A percentile compares a stretch with the other conserved stretches of the same genome.
Conservation (phyloP, 495 filamentous ascomycete species). For the Letharia columbiana region DNA sequence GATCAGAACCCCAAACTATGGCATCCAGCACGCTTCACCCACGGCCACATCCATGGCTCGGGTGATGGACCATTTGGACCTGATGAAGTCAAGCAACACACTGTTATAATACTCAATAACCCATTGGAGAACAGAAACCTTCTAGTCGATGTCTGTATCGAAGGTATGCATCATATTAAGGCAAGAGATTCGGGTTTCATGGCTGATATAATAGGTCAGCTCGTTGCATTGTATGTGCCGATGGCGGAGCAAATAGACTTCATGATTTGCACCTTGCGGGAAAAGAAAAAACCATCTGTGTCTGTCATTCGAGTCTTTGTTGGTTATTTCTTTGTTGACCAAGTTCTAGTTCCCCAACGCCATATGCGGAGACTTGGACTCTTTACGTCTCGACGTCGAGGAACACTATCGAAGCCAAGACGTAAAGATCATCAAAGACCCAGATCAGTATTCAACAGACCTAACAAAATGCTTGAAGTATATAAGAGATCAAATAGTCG, state of each 20-base stretch:
- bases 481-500: slow-evolving; percentile 33
- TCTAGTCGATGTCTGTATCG: slow-evolving; percentile 1
- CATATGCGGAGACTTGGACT: slow-evolving; percentile 89
- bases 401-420: slow-evolving; percentile 49
- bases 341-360: slow-evolving; percentile 45
- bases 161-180: neutral
- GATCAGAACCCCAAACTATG: slow-evolving; percentile 34
- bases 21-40: slow-evolving; percentile 46
- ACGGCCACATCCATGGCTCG: slow-evolving; percentile 13
- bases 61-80: neutral
- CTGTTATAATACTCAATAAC: slow-evolving; percentile 63
- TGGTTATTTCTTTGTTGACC: neutral
- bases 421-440: slow-evolving; percentile 52
- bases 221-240: neutral
- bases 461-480: slow-evolving; percentile 67
- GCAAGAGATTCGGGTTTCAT: neutral
- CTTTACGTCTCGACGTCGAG: slow-evolving; percentile 49
- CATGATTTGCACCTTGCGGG: neutral
- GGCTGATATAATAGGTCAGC: neutral
- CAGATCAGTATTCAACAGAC: slow-evolving; percentile 80
- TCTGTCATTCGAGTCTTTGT: slow-evolving; percentile 26
- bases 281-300: slow-evolving; percentile 32
- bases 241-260: neutral
- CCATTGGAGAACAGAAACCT: slow-evolving; percentile 43
- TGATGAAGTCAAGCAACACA: slow-evolving; percentile 37